Evolutionary conservation across 73 alveolate species (phyloP).

Genomic region (Urostyla sp.): DNA sequence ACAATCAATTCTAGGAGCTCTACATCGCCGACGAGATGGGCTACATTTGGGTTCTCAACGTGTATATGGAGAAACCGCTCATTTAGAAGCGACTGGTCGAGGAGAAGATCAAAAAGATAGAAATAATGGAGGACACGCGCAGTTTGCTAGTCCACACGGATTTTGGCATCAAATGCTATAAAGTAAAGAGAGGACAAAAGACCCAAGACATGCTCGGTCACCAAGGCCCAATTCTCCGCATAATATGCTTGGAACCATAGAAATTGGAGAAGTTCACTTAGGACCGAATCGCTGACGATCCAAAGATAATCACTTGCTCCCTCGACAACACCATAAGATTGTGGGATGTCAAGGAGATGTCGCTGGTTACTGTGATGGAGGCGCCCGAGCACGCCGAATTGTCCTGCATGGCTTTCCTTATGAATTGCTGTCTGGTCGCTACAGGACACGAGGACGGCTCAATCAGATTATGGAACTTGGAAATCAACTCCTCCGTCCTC

Average conservation of each 20-base stretch:
- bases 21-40: constrained; percentile 89
- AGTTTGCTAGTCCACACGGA: constrained; percentile 78
- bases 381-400: constrained; percentile 84
- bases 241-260: constrained; percentile 76
- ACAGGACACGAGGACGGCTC: constrained; percentile 95
- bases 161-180: constrained; percentile 67
- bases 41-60: constrained; percentile 82
- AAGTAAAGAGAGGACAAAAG: constrained; percentile 84
- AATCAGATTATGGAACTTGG: constrained; percentile 86
- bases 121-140: constrained; percentile 70
- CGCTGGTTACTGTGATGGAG: constrained; percentile 70
- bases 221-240: constrained; percentile 83
- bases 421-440: constrained; percentile 85
- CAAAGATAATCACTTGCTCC: constrained; percentile 76
- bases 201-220: constrained; percentile 88
- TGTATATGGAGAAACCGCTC: constrained; percentile 85
- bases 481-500: constrained; percentile 72
- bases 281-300: constrained; percentile 71
- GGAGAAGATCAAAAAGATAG: constrained; percentile 66
- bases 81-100: constrained; percentile 73
- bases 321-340: constrained; percentile 89
- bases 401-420: constrained; percentile 83
- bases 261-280: constrained; percentile 60
- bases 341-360: constrained; percentile 95
- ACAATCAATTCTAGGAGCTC: constrained; percentile 64